Percentiles rank a stretch among this genome's conserved stretches.
phyloP scores from a whole-genome alignment of 2,329 filamentous ascomycete species.

The Scedosporium aurantiacum region DNA sequence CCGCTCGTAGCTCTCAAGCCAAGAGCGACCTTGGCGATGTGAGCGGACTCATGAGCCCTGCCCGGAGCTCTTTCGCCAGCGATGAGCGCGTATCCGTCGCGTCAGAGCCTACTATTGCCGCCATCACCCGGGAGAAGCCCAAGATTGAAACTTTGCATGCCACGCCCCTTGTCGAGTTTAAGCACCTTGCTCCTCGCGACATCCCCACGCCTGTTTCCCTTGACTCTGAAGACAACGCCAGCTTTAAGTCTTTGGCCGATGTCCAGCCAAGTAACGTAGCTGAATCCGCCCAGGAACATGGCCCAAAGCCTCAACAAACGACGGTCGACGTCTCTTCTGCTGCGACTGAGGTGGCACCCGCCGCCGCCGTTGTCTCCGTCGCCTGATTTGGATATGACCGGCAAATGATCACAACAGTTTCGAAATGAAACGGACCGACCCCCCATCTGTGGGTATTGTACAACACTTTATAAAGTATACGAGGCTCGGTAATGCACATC shows the following conservation, averaged over 20 bases:
- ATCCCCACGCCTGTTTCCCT: background rate
- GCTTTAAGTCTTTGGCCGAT: background rate
- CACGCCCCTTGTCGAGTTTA: background rate
- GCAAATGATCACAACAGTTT: background rate
- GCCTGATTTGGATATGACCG: background rate
- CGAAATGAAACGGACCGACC: background rate
- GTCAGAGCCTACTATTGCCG: background rate
- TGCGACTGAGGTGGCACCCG: background rate
- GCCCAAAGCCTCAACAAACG: background rate
- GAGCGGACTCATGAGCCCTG: constrained; percentile 34
- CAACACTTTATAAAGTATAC: background rate
- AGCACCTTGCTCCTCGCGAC: background rate
- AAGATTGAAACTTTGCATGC: background rate
- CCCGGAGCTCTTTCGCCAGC: constrained; percentile 33
- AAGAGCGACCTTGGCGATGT: constrained; percentile 52
- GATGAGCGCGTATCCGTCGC: background rate
- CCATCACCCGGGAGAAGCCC: background rate
- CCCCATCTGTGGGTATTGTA: background rate
- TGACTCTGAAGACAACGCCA: background rate
- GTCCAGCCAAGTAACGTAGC: background rate
- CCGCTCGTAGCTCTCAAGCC: constrained; percentile 47
- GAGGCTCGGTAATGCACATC: background rate
- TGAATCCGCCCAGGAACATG: background rate
- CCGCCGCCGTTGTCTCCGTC: background rate
- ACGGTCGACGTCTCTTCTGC: background rate